Evolutionary conservation across 352 stramenopile genomes (phyloP), one percentile per base, ranked within the genome.

Genomic region (Globisporangium rhizosaccharum): DNA sequence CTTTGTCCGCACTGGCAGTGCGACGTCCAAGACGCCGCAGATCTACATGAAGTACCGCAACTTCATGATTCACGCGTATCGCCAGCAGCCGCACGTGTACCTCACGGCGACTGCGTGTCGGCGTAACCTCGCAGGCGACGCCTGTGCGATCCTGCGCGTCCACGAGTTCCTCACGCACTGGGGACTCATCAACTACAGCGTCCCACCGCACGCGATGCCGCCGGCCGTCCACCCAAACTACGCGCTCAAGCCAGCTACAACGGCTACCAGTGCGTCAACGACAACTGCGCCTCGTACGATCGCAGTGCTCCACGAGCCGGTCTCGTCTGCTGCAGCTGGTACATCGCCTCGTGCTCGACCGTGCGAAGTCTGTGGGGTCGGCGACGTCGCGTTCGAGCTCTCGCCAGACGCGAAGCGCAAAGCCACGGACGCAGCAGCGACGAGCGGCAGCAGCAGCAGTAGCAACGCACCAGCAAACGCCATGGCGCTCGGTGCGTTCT

Each of bases 11-110:
- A 25, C 67, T 56, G 3, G 57, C 51, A 7, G 54, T 2, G 73
- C 66, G 46, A 75, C 74, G 14, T 80, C 70, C 60, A 83, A 85
- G 61, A 79, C 68, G 26, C 66, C 71, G 37, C 63, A 84, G 63
- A 60, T 91, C 15, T 94, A 94, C 68, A 72, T 92, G 54, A 90
- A 88, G 65, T 94, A 94, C 68, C 82, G 82, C 66, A 94, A 94
- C 68, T 94, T 87, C 63, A 94, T 92, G 82, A 73, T 94, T 41
- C 67, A 91, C 61, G 79, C 80, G 10, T 94, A 88, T 56, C 73
- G 82, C 41, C 80, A 90, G 65, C 79, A 90, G 63, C 84, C 84
- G 11, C 70, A 86, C 52, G 78, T 90, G 59, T 94, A 91, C 62
- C 61, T 94, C 26, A 91, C 84, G 28, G 84, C 84, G 30, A 94